phyloP scores from a whole-genome alignment of 202 grass and related monocot genomes.

The Cymbopogon flexuosus region DNA sequence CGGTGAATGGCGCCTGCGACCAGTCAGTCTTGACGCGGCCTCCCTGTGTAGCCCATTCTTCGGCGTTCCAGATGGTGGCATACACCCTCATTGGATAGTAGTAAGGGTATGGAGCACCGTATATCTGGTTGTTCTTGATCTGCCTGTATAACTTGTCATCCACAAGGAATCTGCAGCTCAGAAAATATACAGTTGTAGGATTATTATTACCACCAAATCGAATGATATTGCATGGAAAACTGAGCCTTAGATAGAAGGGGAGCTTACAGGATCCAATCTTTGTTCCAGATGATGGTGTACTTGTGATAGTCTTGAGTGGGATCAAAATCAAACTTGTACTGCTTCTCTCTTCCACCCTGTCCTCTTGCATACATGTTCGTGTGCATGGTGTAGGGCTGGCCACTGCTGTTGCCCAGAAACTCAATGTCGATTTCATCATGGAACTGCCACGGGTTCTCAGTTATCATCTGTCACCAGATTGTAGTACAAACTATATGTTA shows the following conservation, averaged over 20 bases:
- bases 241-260: neutral
- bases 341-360: constrained; percentile 58
- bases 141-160: constrained; percentile 43
- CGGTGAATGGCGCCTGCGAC: constrained; percentile 45
- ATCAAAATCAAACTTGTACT: constrained; percentile 62
- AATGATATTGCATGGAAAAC: neutral
- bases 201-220: neutral
- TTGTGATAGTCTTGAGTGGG: constrained; percentile 54
- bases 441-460: constrained; percentile 32
- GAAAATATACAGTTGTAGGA: neutral
- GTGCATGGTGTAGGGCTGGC: constrained; percentile 60
- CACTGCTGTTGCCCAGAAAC: constrained; percentile 56
- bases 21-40: constrained; percentile 66
- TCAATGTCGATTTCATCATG: constrained; percentile 71
- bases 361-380: constrained; percentile 59
- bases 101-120: constrained; percentile 39
- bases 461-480: constrained; percentile 36
- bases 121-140: constrained; percentile 35
- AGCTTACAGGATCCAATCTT: constrained; percentile 42
- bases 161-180: constrained; percentile 52
- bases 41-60: constrained; percentile 66
- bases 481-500: neutral
- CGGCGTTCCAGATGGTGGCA: constrained; percentile 59
- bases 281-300: constrained; percentile 64
- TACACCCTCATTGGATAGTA: constrained; percentile 52